These are phyloP conservation scores for Erythrobasidium yunnanense DNA, from an alignment of 768 basidiomycete species.

Conservation along the genomic window DNA sequence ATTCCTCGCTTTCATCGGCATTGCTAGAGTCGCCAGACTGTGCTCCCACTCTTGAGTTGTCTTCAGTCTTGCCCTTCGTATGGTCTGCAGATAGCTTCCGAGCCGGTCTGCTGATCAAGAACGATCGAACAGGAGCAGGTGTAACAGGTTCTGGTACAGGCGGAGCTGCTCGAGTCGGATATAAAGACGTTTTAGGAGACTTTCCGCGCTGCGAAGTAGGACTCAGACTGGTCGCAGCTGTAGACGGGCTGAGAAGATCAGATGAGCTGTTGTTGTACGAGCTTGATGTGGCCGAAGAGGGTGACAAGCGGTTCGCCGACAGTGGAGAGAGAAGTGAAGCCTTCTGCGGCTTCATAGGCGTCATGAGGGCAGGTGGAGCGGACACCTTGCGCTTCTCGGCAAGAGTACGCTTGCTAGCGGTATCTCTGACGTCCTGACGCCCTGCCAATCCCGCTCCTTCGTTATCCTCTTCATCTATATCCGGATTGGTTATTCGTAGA, in stretches of 20 bases:
- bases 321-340: background rate
- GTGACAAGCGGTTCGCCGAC: background rate
- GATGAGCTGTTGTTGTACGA: too few relatives aligned
- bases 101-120: background rate
- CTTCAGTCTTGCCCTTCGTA: background rate
- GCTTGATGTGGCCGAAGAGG: background rate
- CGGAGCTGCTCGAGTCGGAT: background rate
- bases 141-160: too few relatives aligned
- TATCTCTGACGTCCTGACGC: too few relatives aligned
- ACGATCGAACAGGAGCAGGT: background rate
- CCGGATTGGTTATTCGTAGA: background rate
- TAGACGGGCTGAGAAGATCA: background rate
- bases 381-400: background rate
- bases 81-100: background rate
- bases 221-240: background rate
- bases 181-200: too few relatives aligned
- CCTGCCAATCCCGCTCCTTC: too few relatives aligned
- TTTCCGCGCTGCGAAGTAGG: too few relatives aligned
- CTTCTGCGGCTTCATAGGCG: too few relatives aligned
- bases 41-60: background rate
- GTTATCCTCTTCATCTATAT: background rate
- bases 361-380: background rate
- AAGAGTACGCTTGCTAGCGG: background rate
- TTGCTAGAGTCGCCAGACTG: background rate
- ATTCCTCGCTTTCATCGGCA: background rate